Evolutionary conservation across 306 rosid species (phyloP).

Genomic region (Sophora flavescens): DNA sequence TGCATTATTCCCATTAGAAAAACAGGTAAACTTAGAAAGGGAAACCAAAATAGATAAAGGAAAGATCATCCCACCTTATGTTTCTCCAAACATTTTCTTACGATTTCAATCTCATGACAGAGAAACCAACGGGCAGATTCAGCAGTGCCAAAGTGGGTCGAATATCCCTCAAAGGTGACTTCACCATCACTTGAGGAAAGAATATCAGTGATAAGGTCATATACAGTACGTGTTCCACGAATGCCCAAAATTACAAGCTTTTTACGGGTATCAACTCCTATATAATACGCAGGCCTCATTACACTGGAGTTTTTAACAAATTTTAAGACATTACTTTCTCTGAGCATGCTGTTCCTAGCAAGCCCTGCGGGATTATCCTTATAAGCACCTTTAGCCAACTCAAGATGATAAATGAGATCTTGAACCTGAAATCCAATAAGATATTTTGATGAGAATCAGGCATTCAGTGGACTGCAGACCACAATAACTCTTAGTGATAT

Average conservation of each 20-base stretch:
- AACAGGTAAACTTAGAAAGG: conserved; percentile 32
- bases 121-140: conserved; percentile 99
- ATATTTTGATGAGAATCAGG: conserved; percentile 45
- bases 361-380: conserved; percentile 67
- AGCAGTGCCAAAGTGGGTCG: conserved; percentile 90
- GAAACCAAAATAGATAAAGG: conserved; percentile 37
- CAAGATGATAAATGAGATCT: conserved; percentile 86
- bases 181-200: conserved; percentile 76
- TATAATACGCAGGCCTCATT: conserved; percentile 94
- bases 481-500: conserved; percentile 10
- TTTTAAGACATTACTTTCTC: conserved; percentile 84
- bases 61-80: conserved; percentile 66
- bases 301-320: conserved; percentile 79
- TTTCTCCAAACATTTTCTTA: conserved; percentile 75
- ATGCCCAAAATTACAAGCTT: conserved; percentile 87
- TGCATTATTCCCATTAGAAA: neutral
- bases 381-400: conserved; percentile 85
- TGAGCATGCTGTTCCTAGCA: conserved; percentile 87
- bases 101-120: conserved; percentile 69
- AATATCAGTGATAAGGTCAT: conserved; percentile 90
- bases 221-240: conserved; percentile 92
- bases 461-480: conserved; percentile 18
- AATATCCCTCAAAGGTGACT: conserved; percentile 86
- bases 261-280: conserved; percentile 79
- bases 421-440: conserved; percentile 71